phyloP scores from a whole-genome alignment of 306 rosid genomes.

The apple (Malus domestica) region DNA sequence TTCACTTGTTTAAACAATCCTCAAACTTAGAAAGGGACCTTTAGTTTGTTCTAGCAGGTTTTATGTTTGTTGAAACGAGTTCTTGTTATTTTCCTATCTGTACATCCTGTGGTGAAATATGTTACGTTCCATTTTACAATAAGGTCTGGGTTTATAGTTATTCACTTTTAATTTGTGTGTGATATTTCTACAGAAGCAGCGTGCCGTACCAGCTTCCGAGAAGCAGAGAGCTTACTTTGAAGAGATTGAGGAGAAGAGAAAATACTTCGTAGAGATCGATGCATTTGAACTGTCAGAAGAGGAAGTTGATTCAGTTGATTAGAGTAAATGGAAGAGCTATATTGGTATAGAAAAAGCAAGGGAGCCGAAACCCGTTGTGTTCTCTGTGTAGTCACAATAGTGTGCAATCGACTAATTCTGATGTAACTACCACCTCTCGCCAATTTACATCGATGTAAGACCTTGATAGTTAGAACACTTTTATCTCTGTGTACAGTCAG shows the following conservation, averaged over 20 bases:
- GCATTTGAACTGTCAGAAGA: constrained; percentile 58
- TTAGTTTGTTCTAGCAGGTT: neutral
- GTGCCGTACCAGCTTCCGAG: constrained; percentile 8
- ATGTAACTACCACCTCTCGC: constrained; percentile 8
- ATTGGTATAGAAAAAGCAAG: constrained; percentile 1
- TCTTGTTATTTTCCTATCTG: neutral
- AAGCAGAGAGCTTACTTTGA: constrained; percentile 56
- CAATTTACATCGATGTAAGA: constrained; percentile 6
- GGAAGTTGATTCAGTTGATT: constrained; percentile 46
- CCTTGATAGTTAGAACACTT: neutral
- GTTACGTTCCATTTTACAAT: neutral
- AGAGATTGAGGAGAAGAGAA: too few relatives aligned
- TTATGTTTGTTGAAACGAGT: neutral
- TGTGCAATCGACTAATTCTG: constrained; percentile 1
- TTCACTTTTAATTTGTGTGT: constrained; percentile 17
- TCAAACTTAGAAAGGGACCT: neutral
- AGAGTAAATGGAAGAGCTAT: constrained; percentile 29
- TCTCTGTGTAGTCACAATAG: constrained; percentile 28
- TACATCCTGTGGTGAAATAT: neutral
- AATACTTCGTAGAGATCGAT: constrained; percentile 45
- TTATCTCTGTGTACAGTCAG: neutral
- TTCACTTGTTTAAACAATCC: neutral
- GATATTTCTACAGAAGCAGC: constrained; percentile 42
- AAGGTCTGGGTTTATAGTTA: constrained; percentile 1
- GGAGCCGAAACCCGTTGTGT: constrained; percentile 3